Percentiles rank a stretch among this genome's conserved stretches.
Conservation (phyloP, 1,284 basidiomycete genomes). For the Cryptococcus jaspeensis region DNA sequence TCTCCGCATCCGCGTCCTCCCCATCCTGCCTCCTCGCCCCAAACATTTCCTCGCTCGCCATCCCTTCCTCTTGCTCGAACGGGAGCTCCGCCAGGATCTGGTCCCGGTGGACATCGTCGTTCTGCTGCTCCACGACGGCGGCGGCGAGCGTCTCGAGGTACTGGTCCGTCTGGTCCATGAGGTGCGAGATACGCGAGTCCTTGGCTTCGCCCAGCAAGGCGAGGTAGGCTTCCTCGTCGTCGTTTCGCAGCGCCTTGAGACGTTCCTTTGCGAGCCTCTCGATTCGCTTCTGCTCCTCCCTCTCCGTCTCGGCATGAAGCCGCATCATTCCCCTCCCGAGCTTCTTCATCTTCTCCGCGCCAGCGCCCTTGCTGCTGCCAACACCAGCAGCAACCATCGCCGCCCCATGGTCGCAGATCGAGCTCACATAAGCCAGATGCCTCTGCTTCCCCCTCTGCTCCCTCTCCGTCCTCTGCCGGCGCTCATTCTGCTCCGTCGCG, state of each 20-base stretch:
- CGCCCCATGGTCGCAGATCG: constrained; percentile 83
- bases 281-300: constrained; percentile 64
- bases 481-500: constrained; percentile 84
- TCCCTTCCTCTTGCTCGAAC: constrained; percentile 63
- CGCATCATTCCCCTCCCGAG: constrained; percentile 54
- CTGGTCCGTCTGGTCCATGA: constrained; percentile 88
- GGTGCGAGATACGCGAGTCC: constrained; percentile 97
- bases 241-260: constrained; percentile 94
- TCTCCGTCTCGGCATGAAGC: constrained; percentile 56
- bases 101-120: constrained; percentile 59
- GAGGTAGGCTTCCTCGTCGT: constrained; percentile 99
- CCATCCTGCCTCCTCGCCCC: constrained; percentile 71
- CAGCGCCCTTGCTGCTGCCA: constrained; percentile 45
- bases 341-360: constrained; percentile 45
- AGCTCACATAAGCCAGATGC: constrained; percentile 87
- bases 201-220: constrained; percentile 99
- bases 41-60: constrained; percentile 83
- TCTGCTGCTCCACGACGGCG: constrained; percentile 92
- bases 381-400: constrained; percentile 62
- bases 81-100: constrained; percentile 49
- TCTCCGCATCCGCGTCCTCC: constrained; percentile 58
- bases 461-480: constrained; percentile 86
- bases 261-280: constrained; percentile 96
- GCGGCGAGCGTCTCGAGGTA: constrained; percentile 95
- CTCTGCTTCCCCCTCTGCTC: constrained; percentile 94